Percentiles rank a stretch among this genome's conserved stretches.
phyloP scores from a whole-genome alignment of 805 yeast species.

The Yarrowia phangngaensis region DNA sequence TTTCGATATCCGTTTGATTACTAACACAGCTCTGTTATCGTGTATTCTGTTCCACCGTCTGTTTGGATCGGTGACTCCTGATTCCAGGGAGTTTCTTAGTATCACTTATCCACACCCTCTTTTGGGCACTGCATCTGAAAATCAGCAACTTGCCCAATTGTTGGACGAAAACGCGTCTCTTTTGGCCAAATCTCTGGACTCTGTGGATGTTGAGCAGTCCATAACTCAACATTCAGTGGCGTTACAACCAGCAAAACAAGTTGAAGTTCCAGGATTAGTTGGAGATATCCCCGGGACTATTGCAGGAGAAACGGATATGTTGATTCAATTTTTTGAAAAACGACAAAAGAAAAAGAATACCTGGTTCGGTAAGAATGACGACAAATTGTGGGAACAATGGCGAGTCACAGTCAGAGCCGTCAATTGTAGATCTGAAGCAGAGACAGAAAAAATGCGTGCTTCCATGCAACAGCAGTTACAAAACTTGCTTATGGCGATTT shows the following conservation, averaged over 20 bases:
- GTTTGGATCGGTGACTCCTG: constrained; percentile 61
- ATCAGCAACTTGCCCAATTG: constrained; percentile 47
- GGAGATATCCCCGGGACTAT: constrained; percentile 4
- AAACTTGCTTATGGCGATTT: constrained; percentile 45
- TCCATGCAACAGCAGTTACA: constrained; percentile 42
- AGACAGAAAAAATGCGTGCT: constrained; percentile 29
- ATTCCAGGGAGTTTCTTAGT: constrained; percentile 42
- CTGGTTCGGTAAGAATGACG: constrained; percentile 39
- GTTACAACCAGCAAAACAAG: constrained; percentile 1
- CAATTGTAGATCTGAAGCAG: constrained; percentile 6
- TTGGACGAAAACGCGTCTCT: constrained; percentile 41
- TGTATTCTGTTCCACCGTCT: constrained; percentile 65
- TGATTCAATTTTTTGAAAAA: constrained; percentile 37
- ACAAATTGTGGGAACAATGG: constrained; percentile 69
- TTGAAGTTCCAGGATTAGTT: neutral
- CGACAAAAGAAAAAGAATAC: constrained; percentile 29
- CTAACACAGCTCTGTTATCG: constrained; percentile 46
- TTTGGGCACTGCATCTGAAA: constrained; percentile 43
- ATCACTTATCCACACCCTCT: constrained; percentile 20
- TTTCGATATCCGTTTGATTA: neutral
- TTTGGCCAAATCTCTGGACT: constrained; percentile 34
- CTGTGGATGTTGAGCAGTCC: neutral
- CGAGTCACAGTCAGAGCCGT: constrained; percentile 43
- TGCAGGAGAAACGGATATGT: constrained; percentile 27
- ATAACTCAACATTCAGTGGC: neutral